A percentile compares a stretch with the other conserved stretches of the same genome.
Conservation (phyloP, 495 filamentous ascomycete genomes). For the Annulohypoxylon nitens region DNA sequence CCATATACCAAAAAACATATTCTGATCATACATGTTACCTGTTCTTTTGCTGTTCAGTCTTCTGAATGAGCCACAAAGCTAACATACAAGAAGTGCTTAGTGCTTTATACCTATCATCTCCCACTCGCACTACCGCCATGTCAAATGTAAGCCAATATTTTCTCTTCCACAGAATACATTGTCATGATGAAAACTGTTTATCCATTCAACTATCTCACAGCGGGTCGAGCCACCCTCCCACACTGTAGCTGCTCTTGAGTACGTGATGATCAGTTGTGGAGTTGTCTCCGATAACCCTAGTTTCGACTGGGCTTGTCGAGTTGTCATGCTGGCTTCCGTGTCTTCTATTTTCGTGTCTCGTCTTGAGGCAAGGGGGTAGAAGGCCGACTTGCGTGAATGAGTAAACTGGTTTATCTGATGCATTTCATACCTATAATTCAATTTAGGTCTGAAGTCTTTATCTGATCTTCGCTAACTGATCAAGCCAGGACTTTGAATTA, state of each 20-base stretch:
- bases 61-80: constrained; percentile 31
- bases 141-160: constrained; percentile 32
- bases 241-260: constrained; percentile 74
- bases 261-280: constrained; percentile 92
- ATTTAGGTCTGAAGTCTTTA: not conserved
- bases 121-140: too few relatives aligned
- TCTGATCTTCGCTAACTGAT: constrained; percentile 23
- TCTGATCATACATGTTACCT: constrained; percentile 55
- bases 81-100: constrained; percentile 27
- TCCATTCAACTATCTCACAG: constrained; percentile 96
- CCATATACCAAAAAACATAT: constrained; percentile 79
- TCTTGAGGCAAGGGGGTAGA: constrained; percentile 57
- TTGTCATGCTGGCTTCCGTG: constrained; percentile 64
- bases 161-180: constrained; percentile 37
- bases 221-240: constrained; percentile 80
- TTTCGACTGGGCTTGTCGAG: constrained; percentile 44
- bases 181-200: constrained; percentile 97
- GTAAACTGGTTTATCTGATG: constrained; percentile 65
- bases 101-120: not conserved
- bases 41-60: constrained; percentile 34
- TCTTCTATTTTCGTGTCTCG: constrained; percentile 52
- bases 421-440: not conserved
- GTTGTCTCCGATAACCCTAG: constrained; percentile 58
- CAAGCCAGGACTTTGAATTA: not conserved
- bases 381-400: constrained; percentile 63